A percentile compares a stretch with the other conserved stretches of the same genome.
Evolutionary conservation across 257 asterid genomes (phyloP).

Genomic region (Ehretia macrophylla): DNA sequence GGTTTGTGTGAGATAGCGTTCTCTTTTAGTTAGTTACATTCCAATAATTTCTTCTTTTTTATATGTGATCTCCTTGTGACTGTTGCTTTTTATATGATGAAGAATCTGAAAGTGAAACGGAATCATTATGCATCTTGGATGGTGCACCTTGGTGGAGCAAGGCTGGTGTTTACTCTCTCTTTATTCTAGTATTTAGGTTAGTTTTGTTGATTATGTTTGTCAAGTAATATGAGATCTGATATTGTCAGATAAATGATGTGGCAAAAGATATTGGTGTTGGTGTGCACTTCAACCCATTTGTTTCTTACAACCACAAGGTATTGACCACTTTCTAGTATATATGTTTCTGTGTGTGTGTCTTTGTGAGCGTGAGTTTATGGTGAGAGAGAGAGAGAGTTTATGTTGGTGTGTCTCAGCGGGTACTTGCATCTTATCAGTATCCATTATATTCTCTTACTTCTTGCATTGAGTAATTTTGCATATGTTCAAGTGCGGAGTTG

Average conservation of each 20-base stretch:
- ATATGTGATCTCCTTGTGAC: conserved; percentile 4
- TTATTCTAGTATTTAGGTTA: conserved; percentile 1
- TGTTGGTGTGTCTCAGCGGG: no score
- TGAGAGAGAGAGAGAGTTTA: no score
- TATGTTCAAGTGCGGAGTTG: conserved; percentile 83
- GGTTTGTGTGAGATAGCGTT: conserved; percentile 39
- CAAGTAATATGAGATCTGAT: conserved; percentile 9
- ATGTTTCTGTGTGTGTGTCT: conserved; percentile 3
- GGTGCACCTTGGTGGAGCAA: conserved; percentile 72
- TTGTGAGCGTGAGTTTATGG: conserved; percentile 1
- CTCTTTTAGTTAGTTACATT: neutral
- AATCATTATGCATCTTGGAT: conserved; percentile 88
- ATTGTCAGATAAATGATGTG: conserved; percentile 47
- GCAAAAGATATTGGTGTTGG: conserved; percentile 76
- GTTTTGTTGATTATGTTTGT: neutral
- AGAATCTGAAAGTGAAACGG: conserved; percentile 66
- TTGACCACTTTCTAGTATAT: conserved; percentile 2
- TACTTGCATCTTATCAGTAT: no score
- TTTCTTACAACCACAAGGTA: conserved; percentile 58
- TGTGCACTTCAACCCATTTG: conserved; percentile 86
- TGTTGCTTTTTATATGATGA: conserved; percentile 20
- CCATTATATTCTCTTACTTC: neutral
- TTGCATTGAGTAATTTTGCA: conserved; percentile 19
- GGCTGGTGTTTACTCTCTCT: conserved; percentile 43
- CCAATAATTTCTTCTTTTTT: neutral